Conservation (phyloP, 257 asterid genomes). For the Solanum stenotomum region DNA sequence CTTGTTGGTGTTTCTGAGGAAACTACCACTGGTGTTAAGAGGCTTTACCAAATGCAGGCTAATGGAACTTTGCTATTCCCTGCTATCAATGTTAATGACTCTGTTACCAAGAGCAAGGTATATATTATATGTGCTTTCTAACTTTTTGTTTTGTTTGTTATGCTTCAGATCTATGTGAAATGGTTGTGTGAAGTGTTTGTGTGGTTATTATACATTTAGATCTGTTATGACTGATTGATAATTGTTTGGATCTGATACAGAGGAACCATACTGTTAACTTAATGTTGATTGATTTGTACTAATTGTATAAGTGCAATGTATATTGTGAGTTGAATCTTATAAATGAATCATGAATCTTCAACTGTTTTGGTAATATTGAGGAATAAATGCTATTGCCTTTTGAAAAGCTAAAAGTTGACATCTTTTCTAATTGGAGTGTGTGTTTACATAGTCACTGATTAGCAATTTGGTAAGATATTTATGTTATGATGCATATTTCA, state of each 20-base stretch:
- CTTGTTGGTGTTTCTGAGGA: slow-evolving; percentile 90
- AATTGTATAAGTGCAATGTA: neutral
- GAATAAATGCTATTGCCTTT: neutral
- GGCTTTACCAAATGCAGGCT: slow-evolving; percentile 84
- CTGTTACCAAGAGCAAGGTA: slow-evolving; percentile 98
- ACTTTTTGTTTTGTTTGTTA: neutral
- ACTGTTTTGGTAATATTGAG: neutral
- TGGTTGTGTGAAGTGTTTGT: neutral
- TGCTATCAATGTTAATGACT: slow-evolving; percentile 30
- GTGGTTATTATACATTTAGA: neutral
- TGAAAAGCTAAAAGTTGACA: neutral
- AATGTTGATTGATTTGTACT: neutral
- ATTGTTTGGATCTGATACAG: neutral
- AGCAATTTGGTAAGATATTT: neutral
- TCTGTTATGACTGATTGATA: neutral
- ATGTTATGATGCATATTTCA: neutral
- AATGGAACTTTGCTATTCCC: slow-evolving; percentile 71
- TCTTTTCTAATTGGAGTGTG: neutral
- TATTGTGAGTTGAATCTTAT: neutral
- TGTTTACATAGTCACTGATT: neutral
- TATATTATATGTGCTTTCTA: neutral
- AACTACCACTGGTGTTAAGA: slow-evolving; percentile 90
- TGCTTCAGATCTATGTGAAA: neutral
- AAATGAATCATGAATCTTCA: neutral
- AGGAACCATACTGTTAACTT: neutral